Evolutionary conservation across 2,329 filamentous ascomycete genomes (phyloP).

Genomic region (Sclerotinia trifoliorum): DNA sequence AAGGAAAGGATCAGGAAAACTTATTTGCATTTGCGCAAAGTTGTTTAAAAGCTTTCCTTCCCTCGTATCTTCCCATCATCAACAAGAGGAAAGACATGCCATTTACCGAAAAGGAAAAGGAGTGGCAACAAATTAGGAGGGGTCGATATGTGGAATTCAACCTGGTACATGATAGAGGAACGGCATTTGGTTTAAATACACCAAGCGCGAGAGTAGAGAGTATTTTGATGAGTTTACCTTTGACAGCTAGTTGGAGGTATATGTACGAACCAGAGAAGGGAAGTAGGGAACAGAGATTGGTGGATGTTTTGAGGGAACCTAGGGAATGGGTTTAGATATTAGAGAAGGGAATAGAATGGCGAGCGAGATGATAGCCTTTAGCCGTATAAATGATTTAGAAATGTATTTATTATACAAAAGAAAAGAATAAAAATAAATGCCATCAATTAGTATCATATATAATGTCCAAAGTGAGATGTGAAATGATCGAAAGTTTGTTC

Average conservation of each 20-base stretch:
- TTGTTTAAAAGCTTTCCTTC: conserved; percentile 81
- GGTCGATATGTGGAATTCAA: conserved; percentile 99
- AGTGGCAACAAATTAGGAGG: conserved; percentile 92
- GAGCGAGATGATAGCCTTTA: background rate
- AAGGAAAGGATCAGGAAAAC: conserved; percentile 82
- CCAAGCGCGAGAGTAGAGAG: conserved; percentile 91
- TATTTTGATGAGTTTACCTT: conserved; percentile 93
- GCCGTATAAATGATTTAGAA: conserved; percentile 20
- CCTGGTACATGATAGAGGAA: conserved; percentile 92
- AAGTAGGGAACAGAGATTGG: conserved; percentile 73
- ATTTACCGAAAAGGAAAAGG: conserved; percentile 80
- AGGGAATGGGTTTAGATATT: conserved; percentile 62
- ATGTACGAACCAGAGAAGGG: conserved; percentile 83
- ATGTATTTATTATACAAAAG: conserved; percentile 7
- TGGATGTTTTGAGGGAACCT: conserved; percentile 67
- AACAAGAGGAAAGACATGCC: conserved; percentile 88
- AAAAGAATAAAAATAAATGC: background rate
- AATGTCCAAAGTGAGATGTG: background rate
- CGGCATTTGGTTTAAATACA: conserved; percentile 89
- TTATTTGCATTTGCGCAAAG: conserved; percentile 87
- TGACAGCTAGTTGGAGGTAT: conserved; percentile 93
- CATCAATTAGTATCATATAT: background rate
- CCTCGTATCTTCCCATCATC: conserved; percentile 87
- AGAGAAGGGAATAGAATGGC: conserved; percentile 4
- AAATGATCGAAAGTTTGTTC: background rate